Conservation (phyloP, 345 rosid genomes). For the Xanthoceras sorbifolium region DNA sequence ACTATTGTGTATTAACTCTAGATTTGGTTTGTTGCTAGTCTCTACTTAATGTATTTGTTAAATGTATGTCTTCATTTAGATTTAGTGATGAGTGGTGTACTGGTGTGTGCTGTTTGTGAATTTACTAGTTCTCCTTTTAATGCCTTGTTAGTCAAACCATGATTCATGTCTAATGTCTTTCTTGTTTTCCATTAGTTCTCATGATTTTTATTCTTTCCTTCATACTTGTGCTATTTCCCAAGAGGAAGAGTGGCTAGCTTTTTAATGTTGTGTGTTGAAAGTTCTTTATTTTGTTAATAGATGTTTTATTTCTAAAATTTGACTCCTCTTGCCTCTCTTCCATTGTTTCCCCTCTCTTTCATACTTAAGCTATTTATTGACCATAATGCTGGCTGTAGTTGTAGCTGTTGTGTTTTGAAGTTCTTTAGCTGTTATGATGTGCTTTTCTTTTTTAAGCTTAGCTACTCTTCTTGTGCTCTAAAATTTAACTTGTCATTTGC, state of each 20-base stretch:
- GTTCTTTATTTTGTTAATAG: not conserved
- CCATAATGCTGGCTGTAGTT: not conserved
- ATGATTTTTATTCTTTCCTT: not conserved
- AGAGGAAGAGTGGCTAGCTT: not conserved
- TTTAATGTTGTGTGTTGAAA: not conserved
- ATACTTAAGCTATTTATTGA: not conserved
- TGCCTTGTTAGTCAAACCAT: not conserved
- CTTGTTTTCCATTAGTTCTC: not conserved
- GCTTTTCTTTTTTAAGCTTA: constrained; percentile 17
- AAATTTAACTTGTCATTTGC: constrained; percentile 24
- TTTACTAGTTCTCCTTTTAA: not conserved
- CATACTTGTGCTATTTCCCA: not conserved
- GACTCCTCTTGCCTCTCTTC: not conserved
- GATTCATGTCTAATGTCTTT: not conserved
- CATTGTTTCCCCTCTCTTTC: not conserved
- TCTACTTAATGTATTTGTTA: no score
- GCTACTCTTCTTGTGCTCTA: constrained; percentile 13
- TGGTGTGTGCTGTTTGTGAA: not conserved
- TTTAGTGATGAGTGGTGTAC: not conserved
- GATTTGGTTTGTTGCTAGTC: no score
- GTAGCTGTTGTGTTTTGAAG: not conserved
- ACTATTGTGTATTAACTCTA: not conserved
- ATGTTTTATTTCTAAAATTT: no score
- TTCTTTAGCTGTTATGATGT: not conserved
- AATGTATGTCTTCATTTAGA: not conserved